Base-by-base conservation (phyloP, 2,329 filamentous ascomycete species). In the Calonectria honghensis region DNA sequence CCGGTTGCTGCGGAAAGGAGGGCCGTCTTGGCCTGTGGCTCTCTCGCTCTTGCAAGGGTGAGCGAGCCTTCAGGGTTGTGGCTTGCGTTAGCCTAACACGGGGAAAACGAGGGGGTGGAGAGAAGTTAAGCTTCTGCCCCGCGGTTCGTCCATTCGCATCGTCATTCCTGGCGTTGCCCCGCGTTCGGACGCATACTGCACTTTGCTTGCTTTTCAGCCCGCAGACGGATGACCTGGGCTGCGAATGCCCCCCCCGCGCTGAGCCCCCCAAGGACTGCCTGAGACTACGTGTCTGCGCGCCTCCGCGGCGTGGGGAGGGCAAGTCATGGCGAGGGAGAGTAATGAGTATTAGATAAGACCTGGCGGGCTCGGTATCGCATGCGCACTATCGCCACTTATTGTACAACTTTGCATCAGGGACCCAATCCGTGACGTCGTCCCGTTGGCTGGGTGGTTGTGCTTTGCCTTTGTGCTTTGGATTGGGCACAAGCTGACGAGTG, bases 11-110 rank as follows among this genome's bases (percentile, higher is more conserved):
- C 41, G 66, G 45, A 52, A 73, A 24, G 64, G 69, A 66, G 50
- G 71, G 66, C 50, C 54, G 54, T 35, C 31, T 27, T 39, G 31
- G 32, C 54, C 31, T 59, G 14, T 24, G 41, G 48, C n/a, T 14
- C 61, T 27, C 52, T 27, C 24, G 39, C 24, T 51, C 18, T 32
- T n/a, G 69, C 69, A 65, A 41, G 41, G 57, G 65, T 48, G 35
- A 24, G 20, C n/a, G 41, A 24, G 9, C 76, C 72, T 73, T 39
- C 74, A 75, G 70, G 70, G 66, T 70, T 52, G 75, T 81, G 78
- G 79, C 79, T 81, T 81, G 79, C 78, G 80, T 78, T 79, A 80
- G 79, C 72, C 75, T 45, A 68, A 54, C 72, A 77, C 73, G 79
- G 78, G 77, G 79, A 80, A 69, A 81, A 64, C 76, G 79, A 81